Conservation (phyloP, 805 yeast genomes). For the Ogataea degrootiae region DNA sequence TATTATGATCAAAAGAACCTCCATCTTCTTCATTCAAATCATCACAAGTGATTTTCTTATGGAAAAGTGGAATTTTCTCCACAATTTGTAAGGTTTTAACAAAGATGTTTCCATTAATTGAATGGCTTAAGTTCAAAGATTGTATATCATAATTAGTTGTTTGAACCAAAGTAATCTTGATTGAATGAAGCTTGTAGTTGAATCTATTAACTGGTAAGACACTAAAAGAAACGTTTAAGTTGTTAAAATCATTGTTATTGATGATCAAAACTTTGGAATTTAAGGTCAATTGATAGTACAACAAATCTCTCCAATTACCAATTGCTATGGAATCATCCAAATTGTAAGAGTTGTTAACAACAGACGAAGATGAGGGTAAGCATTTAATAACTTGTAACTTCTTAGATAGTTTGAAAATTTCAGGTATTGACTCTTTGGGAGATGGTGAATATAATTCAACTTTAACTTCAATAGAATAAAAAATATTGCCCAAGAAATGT, state of each 20-base stretch:
- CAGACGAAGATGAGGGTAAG: background rate
- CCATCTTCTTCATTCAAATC: constrained; percentile 1
- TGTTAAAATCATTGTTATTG: constrained; percentile 14
- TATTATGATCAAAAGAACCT: constrained; percentile 2
- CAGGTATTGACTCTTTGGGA: background rate
- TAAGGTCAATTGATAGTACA: constrained; percentile 21
- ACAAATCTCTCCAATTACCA: constrained; percentile 31
- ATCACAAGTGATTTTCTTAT: background rate
- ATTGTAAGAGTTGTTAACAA: background rate
- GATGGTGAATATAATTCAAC: constrained; percentile 2
- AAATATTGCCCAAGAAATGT: constrained; percentile 17
- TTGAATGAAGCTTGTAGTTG: constrained; percentile 16
- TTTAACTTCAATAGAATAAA: constrained; percentile 14
- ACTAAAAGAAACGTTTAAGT: constrained; percentile 13
- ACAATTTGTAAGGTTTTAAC: constrained; percentile 2
- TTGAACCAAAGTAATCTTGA: constrained; percentile 23
- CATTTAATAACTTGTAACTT: constrained; percentile 15
- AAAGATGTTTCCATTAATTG: constrained; percentile 1
- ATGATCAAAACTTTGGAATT: constrained; percentile 7
- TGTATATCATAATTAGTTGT: constrained; percentile 10
- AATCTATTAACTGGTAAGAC: constrained; percentile 20
- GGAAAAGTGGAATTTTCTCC: constrained; percentile 16
- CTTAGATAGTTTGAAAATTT: constrained; percentile 5
- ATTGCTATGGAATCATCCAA: constrained; percentile 17
- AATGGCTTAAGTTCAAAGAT: background rate